Base-by-base conservation (phyloP, 1,284 basidiomycete species). In the Ceratobasidium sp. region DNA sequence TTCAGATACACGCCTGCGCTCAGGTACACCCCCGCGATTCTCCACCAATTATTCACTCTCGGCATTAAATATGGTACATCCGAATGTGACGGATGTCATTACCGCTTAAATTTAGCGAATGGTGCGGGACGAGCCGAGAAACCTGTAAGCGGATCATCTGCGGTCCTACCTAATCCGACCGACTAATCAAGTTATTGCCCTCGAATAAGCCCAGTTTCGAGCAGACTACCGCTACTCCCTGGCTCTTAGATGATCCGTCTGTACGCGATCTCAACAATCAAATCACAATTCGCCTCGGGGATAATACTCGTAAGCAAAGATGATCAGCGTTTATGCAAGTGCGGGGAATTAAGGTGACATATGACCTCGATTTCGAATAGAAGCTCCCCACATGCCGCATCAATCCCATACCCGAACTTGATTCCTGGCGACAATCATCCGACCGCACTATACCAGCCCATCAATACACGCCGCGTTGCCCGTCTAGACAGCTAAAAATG, bases 1-100 rank as follows among this genome's bases (percentile, higher is more conserved):
- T 84, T 7, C 88, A 91, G 77, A 91, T 95, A 88, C 93, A 95
- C 80, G 93, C 93, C 3, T 95, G 94, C 83, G 93, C 93, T 9
- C 93, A 95, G 89, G 93, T 93, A 79, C 74, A 84, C 15, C 22
- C 9, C 76, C 19, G 11, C n/a, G n/a, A n/a, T n/a, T n/a, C n/a
- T n/a, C n/a, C n/a, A n/a, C n/a, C n/a, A 51, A 34, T 68, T 32
- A 9, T 22, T 11, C 32, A 54, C 17, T n/a, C 61, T 22, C 40
- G 5, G 13, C 43, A 25, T 17, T 79, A 93, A 92, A 93, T 90
- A 90, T 90, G 91, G 1, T 89, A 90, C 77, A 94, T 92, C 8
- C 91, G 90, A 8, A 86, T 88, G 79, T 91, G 94, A 82, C 93
- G 90, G 81, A 86, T 90, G 73, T 86, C 85, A 0, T 83, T 88